phyloP scores from a whole-genome alignment of 2,329 filamentous ascomycete species.

The Sphaerulina musiva region DNA sequence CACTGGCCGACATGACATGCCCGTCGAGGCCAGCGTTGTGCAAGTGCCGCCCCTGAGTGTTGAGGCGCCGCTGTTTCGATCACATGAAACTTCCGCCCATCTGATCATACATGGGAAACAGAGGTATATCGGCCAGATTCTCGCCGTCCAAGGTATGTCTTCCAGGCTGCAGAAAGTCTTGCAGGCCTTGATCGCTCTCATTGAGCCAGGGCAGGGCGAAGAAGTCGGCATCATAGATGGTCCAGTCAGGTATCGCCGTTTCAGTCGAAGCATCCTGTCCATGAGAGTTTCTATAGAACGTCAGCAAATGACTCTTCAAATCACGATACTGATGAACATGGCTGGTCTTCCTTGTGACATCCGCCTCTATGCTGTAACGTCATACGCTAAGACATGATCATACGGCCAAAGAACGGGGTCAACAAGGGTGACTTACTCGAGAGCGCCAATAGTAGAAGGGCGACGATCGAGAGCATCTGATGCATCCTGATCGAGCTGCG shows the following conservation, averaged over 20 bases:
- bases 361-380: too few species aligned
- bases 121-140: conserved; percentile 22
- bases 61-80: not conserved
- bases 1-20: too few species aligned
- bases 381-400: too few species aligned
- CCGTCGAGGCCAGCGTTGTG: too few species aligned
- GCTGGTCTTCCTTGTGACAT: not conserved
- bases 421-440: not conserved
- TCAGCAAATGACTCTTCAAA: not conserved
- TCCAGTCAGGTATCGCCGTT: conserved; percentile 17
- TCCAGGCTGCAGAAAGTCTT: conserved; percentile 27
- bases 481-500: not conserved
- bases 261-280: conserved; percentile 1
- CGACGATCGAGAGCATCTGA: not conserved
- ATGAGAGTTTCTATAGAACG: not conserved
- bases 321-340: too few species aligned
- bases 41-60: too few species aligned
- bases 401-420: not conserved
- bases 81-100: conserved; percentile 9
- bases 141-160: conserved; percentile 21
- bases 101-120: conserved; percentile 27
- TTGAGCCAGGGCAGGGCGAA: conserved; percentile 26
- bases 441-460: not conserved
- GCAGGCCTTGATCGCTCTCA: conserved; percentile 25
- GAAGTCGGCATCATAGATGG: conserved; percentile 24